phyloP scores from a whole-genome alignment of 805 yeast genomes.

The Sugiyamaella americana region DNA sequence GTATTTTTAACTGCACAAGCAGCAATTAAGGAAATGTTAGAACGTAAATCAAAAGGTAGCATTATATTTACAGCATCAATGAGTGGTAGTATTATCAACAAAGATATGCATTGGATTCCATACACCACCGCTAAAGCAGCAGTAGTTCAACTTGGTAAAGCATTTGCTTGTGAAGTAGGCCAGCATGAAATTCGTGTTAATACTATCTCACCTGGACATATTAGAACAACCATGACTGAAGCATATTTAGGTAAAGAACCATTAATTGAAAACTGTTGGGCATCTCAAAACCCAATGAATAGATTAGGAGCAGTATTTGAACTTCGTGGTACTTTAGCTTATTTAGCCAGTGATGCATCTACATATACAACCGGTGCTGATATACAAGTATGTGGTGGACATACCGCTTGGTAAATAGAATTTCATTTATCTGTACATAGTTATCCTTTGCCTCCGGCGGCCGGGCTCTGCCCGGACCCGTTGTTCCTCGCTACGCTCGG shows the following conservation, averaged over 20 bases:
- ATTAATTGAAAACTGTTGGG: constrained; percentile 35
- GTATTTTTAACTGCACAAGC: constrained; percentile 65
- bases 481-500: not conserved
- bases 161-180: constrained; percentile 54
- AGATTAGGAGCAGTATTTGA: constrained; percentile 59
- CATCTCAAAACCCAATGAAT: constrained; percentile 43
- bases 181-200: constrained; percentile 48
- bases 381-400: constrained; percentile 52
- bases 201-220: constrained; percentile 54
- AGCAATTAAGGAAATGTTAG: constrained; percentile 58
- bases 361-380: constrained; percentile 55
- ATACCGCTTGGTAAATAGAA: constrained; percentile 28
- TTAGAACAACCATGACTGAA: constrained; percentile 53
- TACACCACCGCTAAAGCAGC: constrained; percentile 37
- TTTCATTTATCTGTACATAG: not conserved
- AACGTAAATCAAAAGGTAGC: constrained; percentile 54
- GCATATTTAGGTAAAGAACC: constrained; percentile 50
- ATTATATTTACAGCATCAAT: constrained; percentile 71
- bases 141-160: constrained; percentile 32
- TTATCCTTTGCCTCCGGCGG: not conserved
- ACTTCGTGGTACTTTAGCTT: constrained; percentile 52
- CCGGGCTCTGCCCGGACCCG: not conserved
- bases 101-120: constrained; percentile 37
- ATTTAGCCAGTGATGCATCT: constrained; percentile 46
- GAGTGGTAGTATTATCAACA: constrained; percentile 68